Base-by-base conservation (phyloP, 768 basidiomycete species). In the Mycena indigotica region DNA sequence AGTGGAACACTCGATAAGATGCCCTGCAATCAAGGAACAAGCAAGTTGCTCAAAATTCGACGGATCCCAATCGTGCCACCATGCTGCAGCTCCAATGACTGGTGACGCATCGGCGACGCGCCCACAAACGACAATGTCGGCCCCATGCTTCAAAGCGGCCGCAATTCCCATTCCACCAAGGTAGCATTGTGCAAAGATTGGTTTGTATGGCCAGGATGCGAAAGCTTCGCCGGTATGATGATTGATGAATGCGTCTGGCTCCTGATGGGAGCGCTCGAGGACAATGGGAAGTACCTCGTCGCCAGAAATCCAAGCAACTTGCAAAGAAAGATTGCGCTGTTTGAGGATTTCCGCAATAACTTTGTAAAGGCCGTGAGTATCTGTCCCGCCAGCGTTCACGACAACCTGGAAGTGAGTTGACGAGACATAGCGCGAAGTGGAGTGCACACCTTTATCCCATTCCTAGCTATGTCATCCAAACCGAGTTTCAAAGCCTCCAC, bases 21-120 rank as follows among this genome's bases (percentile, higher is more conserved):
- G 62, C 2, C 62, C 62, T 4, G 62, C 62, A 1, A 63, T 46
- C 8, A 63, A 44, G 26, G 62, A 52, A 32, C 51, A 53, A 24
- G 62, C 62, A 48, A 63, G 62, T 52, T 63, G 54, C 2, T 53
- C 46, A 3, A 59, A 55, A 15, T 60, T 50, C 15, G 45, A 55
- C 40, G 49, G 57, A 46, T 56, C 58, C 62, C 62, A 63, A 26
- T 26, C 45, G 17, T 63, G 62, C 62, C 62, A 63, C 62, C 62
- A 63, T 1, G 58, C 62, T n/a, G 62, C 62, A 28, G 62, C 62
- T 13, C 62, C 62, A n/a, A 56, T 50, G 2, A 60, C 52, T 19
- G 58, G 46, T 4, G 62, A 63, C 26, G 62, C 55, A 50, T 63
- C 62, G 6, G 58, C 55, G 3, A 63, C 62, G 5, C 62, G 62